Base-by-base conservation (phyloP, 1,139 yeast species). In the Meyerozyma smithsonii region DNA sequence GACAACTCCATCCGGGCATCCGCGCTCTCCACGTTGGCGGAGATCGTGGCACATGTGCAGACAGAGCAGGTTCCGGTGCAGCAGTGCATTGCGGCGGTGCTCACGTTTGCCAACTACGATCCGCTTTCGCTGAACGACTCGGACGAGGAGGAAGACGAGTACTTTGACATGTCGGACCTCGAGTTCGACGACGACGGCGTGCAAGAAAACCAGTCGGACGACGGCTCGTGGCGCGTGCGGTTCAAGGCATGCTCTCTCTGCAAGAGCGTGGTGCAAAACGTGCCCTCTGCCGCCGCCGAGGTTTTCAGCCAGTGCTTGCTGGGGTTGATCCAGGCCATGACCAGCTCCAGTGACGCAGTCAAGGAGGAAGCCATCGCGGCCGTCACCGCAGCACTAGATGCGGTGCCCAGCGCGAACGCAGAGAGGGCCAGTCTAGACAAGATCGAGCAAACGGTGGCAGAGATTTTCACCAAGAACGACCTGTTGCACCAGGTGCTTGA, bases 171-270 rank as follows among this genome's bases (percentile, higher is more conserved):
- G 16, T 66, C 63, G 8, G 65, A 55, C 20, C 59, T 62, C 15
- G 62, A 53, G 17, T 59, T 60, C 39, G 74, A 72, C 25, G 75
- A 67, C 34, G 78, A 69, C 35, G 62, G 58, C 14, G 48, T 46
- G 35, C 52, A 49, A 14, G 38, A 23, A 5, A 47, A 42, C 16
- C 56, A 50, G 34, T 51, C 51, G 12, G 62, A 52, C 19, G 89
- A 83, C 49, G 77, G 79, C 21, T 77, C 86, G 1, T 84, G 94
- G 87, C 81, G 80, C 48, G 58, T 87, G 26, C 68, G 95, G 43
- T 67, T 77, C 33, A 74, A 72, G 41, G 64, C 88, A 0, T 72
- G 79, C 2, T 61, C 64, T 19, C 55, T 82, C 25, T 55, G 74
- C 3, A 57, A 68, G 8, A 60, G 71, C 0, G 44, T 79, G n/a